These are phyloP conservation scores for Rhizophagus clarus DNA, from an alignment of 192 early-diverging fungal genomes.

Conservation along the genomic window DNA sequence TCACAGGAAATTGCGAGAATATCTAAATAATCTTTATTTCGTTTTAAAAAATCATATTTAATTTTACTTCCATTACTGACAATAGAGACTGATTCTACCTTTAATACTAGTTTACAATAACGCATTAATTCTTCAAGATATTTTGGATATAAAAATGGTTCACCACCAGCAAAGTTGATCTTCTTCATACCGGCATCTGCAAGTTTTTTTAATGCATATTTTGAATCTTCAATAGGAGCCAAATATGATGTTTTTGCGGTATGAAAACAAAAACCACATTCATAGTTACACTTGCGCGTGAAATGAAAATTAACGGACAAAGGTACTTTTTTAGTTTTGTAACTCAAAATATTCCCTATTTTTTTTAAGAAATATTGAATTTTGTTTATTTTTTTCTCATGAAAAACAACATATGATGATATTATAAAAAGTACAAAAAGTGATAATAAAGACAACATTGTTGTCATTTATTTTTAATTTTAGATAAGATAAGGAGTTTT, in stretches of 20 bases:
- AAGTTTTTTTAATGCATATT: background rate
- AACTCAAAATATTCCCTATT: too few species aligned
- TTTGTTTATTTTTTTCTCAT: too few species aligned
- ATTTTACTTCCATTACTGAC: background rate
- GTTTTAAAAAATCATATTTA: background rate
- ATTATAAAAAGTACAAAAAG: too few species aligned
- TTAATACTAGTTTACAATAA: background rate
- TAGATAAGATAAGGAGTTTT: too few species aligned
- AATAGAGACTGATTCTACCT: background rate
- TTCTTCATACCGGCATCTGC: background rate
- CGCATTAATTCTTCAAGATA: background rate
- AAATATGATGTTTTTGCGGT: conserved; percentile 4
- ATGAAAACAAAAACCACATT: conserved; percentile 13
- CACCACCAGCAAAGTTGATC: background rate
- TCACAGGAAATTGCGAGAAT: background rate
- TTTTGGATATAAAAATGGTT: conserved; percentile 4
- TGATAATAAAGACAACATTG: too few species aligned
- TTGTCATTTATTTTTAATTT: too few species aligned
- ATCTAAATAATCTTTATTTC: background rate
- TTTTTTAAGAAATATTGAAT: too few species aligned
- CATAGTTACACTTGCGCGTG: background rate
- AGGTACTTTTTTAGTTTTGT: background rate
- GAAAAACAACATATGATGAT: too few species aligned
- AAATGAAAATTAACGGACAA: background rate
- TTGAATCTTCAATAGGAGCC: background rate